Evolutionary conservation across 2,329 filamentous ascomycete genomes (phyloP).

Genomic region (Ascochyta rabiei): DNA sequence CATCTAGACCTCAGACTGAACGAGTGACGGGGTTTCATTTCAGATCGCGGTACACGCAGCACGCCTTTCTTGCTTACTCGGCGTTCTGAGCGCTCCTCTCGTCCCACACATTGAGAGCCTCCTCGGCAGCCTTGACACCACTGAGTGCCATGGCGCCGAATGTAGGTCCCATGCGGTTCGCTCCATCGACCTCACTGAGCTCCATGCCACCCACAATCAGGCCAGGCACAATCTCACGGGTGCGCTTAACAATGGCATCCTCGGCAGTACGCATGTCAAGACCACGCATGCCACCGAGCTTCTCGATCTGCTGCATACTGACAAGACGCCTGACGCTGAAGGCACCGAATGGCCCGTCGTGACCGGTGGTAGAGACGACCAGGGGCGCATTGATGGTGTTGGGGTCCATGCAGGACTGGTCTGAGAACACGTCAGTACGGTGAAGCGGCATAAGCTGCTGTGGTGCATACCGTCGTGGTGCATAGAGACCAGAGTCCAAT

Average conservation of each 20-base stretch:
- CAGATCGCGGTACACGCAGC: not conserved
- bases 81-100: slow-evolving; percentile 77
- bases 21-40: slow-evolving; percentile 12
- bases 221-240: slow-evolving; percentile 84
- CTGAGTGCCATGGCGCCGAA: slow-evolving; percentile 89
- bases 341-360: slow-evolving; percentile 89
- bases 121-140: slow-evolving; percentile 90
- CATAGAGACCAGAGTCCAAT: slow-evolving; percentile 91
- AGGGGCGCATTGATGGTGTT: slow-evolving; percentile 95
- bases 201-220: slow-evolving; percentile 96
- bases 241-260: slow-evolving; percentile 91
- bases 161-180: slow-evolving; percentile 89
- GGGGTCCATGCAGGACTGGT: slow-evolving; percentile 95
- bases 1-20: not conserved
- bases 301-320: slow-evolving; percentile 81
- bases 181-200: slow-evolving; percentile 85
- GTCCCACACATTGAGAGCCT: slow-evolving; percentile 79
- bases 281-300: slow-evolving; percentile 89
- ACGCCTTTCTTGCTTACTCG: slow-evolving; percentile 38
- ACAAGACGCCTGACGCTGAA: slow-evolving; percentile 92
- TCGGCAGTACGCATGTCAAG: slow-evolving; percentile 92
- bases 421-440: slow-evolving; percentile 51
- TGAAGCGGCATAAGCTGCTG: not conserved
- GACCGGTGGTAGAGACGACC: slow-evolving; percentile 87
- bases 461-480: slow-evolving; percentile 31